A percentile compares a stretch with the other conserved stretches of the same genome.
phyloP scores from a whole-genome alignment of 2,329 filamentous ascomycete species.

The Colletotrichum shisoi region DNA sequence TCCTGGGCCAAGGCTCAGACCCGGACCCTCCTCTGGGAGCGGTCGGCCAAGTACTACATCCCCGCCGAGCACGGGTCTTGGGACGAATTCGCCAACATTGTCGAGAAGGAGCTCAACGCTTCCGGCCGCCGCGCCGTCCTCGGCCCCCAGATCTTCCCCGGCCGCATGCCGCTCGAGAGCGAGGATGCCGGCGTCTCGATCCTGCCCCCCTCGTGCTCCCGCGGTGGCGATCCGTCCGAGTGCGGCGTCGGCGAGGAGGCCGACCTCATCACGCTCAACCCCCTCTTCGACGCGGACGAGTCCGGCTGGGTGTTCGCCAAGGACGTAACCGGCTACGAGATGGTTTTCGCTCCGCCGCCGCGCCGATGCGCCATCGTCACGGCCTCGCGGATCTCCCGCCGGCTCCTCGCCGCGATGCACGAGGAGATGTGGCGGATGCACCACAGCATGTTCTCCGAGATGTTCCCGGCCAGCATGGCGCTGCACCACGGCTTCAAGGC shows the following conservation, averaged over 20 bases:
- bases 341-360: conserved; percentile 62
- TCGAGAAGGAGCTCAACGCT: conserved; percentile 66
- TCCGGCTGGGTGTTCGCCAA: conserved; percentile 77
- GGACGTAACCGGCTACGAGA: conserved; percentile 74
- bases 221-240: conserved; percentile 57
- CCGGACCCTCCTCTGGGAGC: conserved; percentile 78
- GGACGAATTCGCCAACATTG: conserved; percentile 74
- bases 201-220: conserved; percentile 64
- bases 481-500: conserved; percentile 81
- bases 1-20: conserved; percentile 74
- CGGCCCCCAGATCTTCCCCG: conserved; percentile 68
- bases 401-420: conserved; percentile 76
- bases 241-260: conserved; percentile 77
- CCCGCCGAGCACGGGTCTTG: conserved; percentile 73
- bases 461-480: conserved; percentile 76
- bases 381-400: conserved; percentile 71
- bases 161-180: conserved; percentile 56
- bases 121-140: conserved; percentile 67
- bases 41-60: conserved; percentile 78
- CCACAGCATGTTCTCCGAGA: conserved; percentile 79
- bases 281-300: conserved; percentile 74
- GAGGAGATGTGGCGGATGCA: conserved; percentile 72
- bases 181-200: conserved; percentile 62
- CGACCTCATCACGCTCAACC: conserved; percentile 80
- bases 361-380: conserved; percentile 77